Conservation (phyloP, 768 basidiomycete species). For the Sporobolomyces phaffii region DNA sequence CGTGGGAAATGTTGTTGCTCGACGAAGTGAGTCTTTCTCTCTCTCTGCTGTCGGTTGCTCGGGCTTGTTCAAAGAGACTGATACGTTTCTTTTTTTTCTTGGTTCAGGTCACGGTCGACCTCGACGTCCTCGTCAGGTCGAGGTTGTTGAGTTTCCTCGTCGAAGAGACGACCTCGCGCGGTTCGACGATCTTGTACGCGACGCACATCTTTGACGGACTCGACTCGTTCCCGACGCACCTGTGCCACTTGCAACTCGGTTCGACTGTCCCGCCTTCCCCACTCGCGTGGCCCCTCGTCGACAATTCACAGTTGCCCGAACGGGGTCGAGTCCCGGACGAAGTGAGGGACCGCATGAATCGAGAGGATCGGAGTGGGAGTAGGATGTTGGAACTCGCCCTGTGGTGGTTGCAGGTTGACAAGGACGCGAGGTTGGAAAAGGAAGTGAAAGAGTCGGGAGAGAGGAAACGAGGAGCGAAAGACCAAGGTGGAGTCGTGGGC, state of each 20-base stretch:
- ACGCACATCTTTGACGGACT: slow-evolving; percentile 89
- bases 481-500: slow-evolving; percentile 58
- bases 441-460: slow-evolving; percentile 57
- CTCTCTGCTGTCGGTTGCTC: too few species aligned
- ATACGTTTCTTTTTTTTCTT: not conserved
- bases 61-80: not conserved
- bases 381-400: slow-evolving; percentile 68
- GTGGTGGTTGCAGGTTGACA: slow-evolving; percentile 80
- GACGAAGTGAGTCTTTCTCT: slow-evolving; percentile 65
- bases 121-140: slow-evolving; percentile 89
- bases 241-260: slow-evolving; percentile 86
- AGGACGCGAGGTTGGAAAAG: slow-evolving; percentile 50
- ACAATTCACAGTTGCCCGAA: slow-evolving; percentile 35
- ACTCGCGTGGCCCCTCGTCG: slow-evolving; percentile 61
- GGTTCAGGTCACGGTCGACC: slow-evolving; percentile 81
- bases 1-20: slow-evolving; percentile 85
- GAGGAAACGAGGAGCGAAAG: slow-evolving; percentile 58
- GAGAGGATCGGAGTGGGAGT: slow-evolving; percentile 41
- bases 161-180: slow-evolving; percentile 67
- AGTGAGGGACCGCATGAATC: slow-evolving; percentile 33
- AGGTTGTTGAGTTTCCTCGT: slow-evolving; percentile 84
- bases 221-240: slow-evolving; percentile 81
- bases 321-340: slow-evolving; percentile 26
- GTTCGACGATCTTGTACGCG: slow-evolving; percentile 72
- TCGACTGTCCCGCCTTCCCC: slow-evolving; percentile 60